Conservation (phyloP, 345 rosid species). For the Psidium guajava region DNA sequence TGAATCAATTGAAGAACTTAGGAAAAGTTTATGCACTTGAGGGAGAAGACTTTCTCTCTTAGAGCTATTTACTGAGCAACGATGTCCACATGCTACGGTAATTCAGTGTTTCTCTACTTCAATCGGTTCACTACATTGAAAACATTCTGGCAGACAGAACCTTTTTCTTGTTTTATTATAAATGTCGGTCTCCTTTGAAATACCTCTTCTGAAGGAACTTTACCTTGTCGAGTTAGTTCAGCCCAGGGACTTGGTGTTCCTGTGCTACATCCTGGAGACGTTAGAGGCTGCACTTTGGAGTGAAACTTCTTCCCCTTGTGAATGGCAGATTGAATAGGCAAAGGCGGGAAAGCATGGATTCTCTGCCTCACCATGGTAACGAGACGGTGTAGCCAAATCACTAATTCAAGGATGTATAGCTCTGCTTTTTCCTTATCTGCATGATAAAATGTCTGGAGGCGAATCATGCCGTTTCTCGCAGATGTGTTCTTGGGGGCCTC, state of each 20-base stretch:
- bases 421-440: slow-evolving; percentile 87
- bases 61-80: not conserved
- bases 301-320: not conserved
- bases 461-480: slow-evolving; percentile 52
- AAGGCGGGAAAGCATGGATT: not conserved
- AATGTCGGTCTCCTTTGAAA: not conserved
- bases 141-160: not conserved
- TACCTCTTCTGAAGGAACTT: not conserved
- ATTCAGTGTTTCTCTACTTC: not conserved
- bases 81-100: not conserved
- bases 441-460: slow-evolving; percentile 86
- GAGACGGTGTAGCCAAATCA: slow-evolving; percentile 79
- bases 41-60: not conserved
- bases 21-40: not conserved
- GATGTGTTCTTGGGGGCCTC: slow-evolving; percentile 51
- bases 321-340: not conserved
- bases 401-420: slow-evolving; percentile 54
- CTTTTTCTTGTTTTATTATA: not conserved
- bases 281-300: not conserved
- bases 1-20: not conserved
- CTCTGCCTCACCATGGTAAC: slow-evolving; percentile 51
- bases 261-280: not conserved
- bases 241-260: not conserved
- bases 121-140: not conserved
- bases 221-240: not conserved